Base-by-base conservation (phyloP, 2,329 filamentous ascomycete genomes). In the Aspergillus latus region DNA sequence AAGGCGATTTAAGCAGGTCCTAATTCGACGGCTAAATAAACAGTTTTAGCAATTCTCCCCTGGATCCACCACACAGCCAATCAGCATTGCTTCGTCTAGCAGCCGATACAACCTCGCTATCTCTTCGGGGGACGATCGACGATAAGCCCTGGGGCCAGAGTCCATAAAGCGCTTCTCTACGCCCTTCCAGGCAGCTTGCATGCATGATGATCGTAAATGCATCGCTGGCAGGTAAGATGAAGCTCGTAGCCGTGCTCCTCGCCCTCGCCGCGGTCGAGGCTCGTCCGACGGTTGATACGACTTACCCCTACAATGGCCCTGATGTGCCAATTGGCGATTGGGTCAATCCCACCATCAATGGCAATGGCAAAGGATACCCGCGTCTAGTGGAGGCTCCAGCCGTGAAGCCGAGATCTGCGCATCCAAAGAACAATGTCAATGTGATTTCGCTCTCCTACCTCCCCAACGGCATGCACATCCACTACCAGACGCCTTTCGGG, bases 401-500 rank as follows among this genome's bases (percentile, higher is more conserved):
- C 2, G 79, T 82, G 15, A 76, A 71, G 59, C 80, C 80, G 3
- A 68, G 67, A 28, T 68, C 64, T 5, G 58, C 60, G 8, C 75
- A 78, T 46, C 76, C 79, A 5, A 77, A 70, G 40, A 82, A 82
- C 70, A 82, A 82, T 52, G 65, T 82, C 65, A 82, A 82, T 59
- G 80, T 82, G 37, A 79, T 82, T 54, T 75, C 75, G 4, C 60
- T 80, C 55, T 72, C 79, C 1, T 82, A 80, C 58, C 58, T 80
- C 2, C 78, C 78, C 1, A 65, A 71, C 49, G 80, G 80, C 34
- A 77, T 82, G 64, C 80, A 80, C 63, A 74, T 82, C 54, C 80
- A 82, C 66, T 82, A 75, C 64, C 80, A 82, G 68, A 82, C 80
- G 0, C 78, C 80, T 0, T 82, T 82, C 60, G 80, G 80, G 5